Conservation (phyloP, 2,329 filamentous ascomycete genomes). For the Trichoderma sp. region DNA sequence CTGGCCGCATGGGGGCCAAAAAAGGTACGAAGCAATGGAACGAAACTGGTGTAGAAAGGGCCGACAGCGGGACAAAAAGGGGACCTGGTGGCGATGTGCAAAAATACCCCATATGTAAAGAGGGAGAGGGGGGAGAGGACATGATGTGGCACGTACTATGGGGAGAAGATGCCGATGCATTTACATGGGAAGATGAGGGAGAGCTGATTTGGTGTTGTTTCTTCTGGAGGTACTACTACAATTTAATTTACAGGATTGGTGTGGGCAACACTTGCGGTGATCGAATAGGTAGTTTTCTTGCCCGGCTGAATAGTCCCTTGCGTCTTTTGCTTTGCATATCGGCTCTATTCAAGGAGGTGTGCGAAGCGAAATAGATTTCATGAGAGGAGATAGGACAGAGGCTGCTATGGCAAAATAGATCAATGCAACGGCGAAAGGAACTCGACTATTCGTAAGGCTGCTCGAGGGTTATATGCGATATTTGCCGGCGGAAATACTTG, state of each 20-base stretch:
- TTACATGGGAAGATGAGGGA: not conserved
- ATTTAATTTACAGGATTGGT: not conserved
- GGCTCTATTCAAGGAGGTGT: not conserved
- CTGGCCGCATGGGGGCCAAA: not conserved
- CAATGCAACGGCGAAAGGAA: not conserved
- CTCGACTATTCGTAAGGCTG: not conserved
- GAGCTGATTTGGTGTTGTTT: not conserved
- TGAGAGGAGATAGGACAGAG: not conserved
- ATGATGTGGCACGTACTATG: slow-evolving; percentile 5
- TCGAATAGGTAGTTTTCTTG: not conserved
- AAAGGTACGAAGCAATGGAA: not conserved
- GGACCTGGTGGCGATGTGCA: not conserved
- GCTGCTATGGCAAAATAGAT: not conserved
- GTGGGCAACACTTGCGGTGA: not conserved
- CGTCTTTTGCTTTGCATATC: not conserved
- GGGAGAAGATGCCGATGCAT: not conserved
- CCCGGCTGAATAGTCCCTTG: not conserved
- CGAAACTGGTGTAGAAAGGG: not conserved
- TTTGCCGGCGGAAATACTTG: not conserved
- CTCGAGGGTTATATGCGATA: not conserved
- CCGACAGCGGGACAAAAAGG: not conserved
- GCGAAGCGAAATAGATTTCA: not conserved
- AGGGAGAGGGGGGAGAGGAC: not conserved
- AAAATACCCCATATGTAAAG: not conserved
- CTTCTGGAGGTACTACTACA: not conserved